Evolutionary conservation across 306 rosid species (phyloP), one percentile per base, ranked within the genome.

Genomic region (Medicago ruthenica): DNA sequence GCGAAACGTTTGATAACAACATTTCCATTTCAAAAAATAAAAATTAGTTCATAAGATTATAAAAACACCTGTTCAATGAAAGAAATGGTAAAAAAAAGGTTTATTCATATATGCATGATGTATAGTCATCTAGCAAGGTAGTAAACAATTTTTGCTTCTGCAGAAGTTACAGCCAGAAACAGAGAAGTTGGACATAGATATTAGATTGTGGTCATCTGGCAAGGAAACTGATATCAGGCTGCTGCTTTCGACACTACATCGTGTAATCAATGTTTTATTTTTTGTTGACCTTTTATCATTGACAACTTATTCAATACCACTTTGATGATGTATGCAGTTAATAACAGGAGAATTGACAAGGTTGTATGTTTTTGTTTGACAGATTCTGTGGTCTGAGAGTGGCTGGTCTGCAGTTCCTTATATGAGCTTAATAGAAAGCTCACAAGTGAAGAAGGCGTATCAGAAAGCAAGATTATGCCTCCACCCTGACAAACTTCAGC

Each of bases 391-490:
- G 96, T 79, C 86, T 9, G 85, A 87, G 67, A 85, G 98, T 85
- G 96, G 97, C 20, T 95, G 98, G 98, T 78, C 45, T 48, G 84
- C 91, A 24, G 78, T 88, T 64, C 85, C 96, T 7, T 70, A 86
- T 66, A 77, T 89, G 65, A 86, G 70, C 82, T 76, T 92, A 70
- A 81, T 83, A 76, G 91, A 90, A 68, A 86, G 89, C 73, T 79
- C 93, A 24, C 88, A 87, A 55, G 94, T 89, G 69, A 94, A 89
- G 83, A 92, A 90, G 71, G 96, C 95, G 13, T 92, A 90, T 55
- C 96, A 92, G 84, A 92, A 86, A 83, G 97, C 98, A 79, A 90
- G 95, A 72, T 80, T 95, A 45, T 90, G 95, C 80, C 97, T 92
- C 79, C 96, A 90, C 73, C 97, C 97, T 3, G 96, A 94, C 87